Percentiles rank a stretch among this genome's conserved stretches.
phyloP scores from a whole-genome alignment of 495 filamentous ascomycete genomes.

The Cetradonia linearis region DNA sequence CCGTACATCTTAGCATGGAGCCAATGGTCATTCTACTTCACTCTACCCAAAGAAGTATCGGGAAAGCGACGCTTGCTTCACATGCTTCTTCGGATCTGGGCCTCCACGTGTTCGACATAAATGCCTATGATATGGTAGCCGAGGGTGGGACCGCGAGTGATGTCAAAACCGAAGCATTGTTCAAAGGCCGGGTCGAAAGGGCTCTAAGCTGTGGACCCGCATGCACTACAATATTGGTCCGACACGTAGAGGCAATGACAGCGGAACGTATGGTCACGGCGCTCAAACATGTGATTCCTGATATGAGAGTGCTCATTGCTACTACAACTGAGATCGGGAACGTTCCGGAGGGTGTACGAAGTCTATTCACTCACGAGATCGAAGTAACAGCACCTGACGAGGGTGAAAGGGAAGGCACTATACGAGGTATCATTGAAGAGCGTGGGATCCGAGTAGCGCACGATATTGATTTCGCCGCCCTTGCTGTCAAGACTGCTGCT shows the following conservation, averaged over 20 bases:
- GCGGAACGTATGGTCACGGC: slow-evolving; percentile 79
- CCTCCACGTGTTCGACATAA: slow-evolving; percentile 77
- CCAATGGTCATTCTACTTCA: slow-evolving; percentile 78
- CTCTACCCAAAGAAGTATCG: slow-evolving; percentile 85
- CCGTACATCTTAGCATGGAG: slow-evolving; percentile 74
- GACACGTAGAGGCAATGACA: slow-evolving; percentile 81
- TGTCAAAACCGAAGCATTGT: slow-evolving; percentile 81
- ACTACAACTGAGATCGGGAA: slow-evolving; percentile 94
- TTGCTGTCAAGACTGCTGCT: slow-evolving; percentile 91
- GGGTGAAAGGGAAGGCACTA: slow-evolving; percentile 77
- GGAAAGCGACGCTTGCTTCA: slow-evolving; percentile 66
- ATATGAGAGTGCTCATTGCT: slow-evolving; percentile 71
- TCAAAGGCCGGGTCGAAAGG: slow-evolving; percentile 77
- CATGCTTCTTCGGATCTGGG: slow-evolving; percentile 82
- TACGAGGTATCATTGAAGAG: slow-evolving; percentile 65
- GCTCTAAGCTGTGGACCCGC: slow-evolving; percentile 79
- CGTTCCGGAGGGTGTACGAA: slow-evolving; percentile 76
- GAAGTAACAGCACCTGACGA: slow-evolving; percentile 92
- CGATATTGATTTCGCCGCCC: slow-evolving; percentile 69
- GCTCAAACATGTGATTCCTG: slow-evolving; percentile 64
- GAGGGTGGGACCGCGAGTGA: slow-evolving; percentile 80
- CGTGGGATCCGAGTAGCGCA: slow-evolving; percentile 59
- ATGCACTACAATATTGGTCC: slow-evolving; percentile 70
- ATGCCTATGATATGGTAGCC: slow-evolving; percentile 86
- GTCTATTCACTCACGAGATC: slow-evolving; percentile 89